Conservation (phyloP, 306 rosid species). For the Trifolium subterraneum region DNA sequence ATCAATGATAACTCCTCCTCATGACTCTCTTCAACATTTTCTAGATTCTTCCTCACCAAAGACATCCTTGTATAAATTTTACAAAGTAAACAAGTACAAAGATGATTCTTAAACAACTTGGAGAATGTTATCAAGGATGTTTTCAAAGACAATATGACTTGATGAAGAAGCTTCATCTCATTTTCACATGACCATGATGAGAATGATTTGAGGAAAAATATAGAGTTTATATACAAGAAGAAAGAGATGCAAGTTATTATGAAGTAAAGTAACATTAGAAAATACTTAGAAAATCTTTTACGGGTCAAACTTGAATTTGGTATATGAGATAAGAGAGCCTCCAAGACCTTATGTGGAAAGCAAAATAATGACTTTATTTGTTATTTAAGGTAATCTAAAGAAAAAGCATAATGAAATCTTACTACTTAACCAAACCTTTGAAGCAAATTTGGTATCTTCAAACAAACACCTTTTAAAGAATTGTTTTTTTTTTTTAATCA, state of each 20-base stretch:
- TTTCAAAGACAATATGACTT: slow-evolving; percentile 43
- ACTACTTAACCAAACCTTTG: slow-evolving; percentile 9
- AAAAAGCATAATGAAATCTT: not conserved
- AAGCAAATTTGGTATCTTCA: slow-evolving; percentile 38
- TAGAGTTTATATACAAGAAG: slow-evolving; percentile 65
- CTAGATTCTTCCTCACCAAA: slow-evolving; percentile 20
- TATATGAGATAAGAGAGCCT: slow-evolving; percentile 36
- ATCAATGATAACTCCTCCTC: slow-evolving; percentile 51
- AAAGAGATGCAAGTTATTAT: slow-evolving; percentile 65
- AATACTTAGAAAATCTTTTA: slow-evolving; percentile 14
- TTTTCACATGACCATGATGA: slow-evolving; percentile 54
- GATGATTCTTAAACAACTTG: slow-evolving; percentile 35
- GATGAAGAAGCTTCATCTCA: slow-evolving; percentile 52
- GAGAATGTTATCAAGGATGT: slow-evolving; percentile 29
- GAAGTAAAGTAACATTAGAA: slow-evolving; percentile 74
- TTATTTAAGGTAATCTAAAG: slow-evolving; percentile 4
- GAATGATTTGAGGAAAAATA: slow-evolving; percentile 53
- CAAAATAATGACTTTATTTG: not conserved
- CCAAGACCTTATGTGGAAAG: slow-evolving; percentile 41
- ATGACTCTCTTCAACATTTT: slow-evolving; percentile 53
- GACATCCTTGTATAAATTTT: not conserved
- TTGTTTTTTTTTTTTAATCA: slow-evolving; percentile 38
- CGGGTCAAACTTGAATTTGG: slow-evolving; percentile 56
- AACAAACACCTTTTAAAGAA: slow-evolving; percentile 45
- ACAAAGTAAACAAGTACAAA: not conserved